Conservation (phyloP, 2,329 filamentous ascomycete genomes). For the Penicillium sp. region DNA sequence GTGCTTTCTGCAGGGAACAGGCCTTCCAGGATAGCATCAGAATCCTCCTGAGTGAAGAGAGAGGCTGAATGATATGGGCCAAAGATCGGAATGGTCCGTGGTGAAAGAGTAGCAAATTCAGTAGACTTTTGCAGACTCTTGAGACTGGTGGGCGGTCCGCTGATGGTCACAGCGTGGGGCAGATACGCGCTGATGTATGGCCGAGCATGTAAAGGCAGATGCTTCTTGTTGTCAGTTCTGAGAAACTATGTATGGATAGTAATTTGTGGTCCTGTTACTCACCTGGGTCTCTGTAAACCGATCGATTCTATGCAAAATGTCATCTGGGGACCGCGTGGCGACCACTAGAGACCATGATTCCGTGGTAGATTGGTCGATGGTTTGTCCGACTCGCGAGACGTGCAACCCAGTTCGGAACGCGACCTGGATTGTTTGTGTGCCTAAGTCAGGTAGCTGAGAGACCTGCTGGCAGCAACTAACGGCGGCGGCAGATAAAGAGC, state of each 20-base stretch:
- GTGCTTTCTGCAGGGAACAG: not conserved
- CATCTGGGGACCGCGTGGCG: not conserved
- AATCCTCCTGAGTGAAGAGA: not conserved
- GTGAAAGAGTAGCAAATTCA: not conserved
- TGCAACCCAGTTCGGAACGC: not conserved
- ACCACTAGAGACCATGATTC: slow-evolving; percentile 3
- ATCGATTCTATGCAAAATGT: not conserved
- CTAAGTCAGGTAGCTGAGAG: not conserved
- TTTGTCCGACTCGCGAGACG: not conserved
- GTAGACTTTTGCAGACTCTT: not conserved
- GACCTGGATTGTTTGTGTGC: not conserved
- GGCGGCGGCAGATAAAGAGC: not conserved
- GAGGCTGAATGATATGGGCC: not conserved
- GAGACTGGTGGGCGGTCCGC: not conserved
- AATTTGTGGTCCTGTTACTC: not conserved
- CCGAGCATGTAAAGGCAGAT: not conserved
- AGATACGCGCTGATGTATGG: not conserved
- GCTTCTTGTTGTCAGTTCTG: not conserved
- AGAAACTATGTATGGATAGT: not conserved
- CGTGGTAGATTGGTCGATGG: slow-evolving; percentile 2
- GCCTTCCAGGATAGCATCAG: not conserved
- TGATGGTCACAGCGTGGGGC: not conserved
- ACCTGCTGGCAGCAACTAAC: not conserved
- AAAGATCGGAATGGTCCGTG: not conserved
- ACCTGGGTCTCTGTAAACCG: not conserved